Base-by-base conservation (phyloP, 139 green algal genomes). In the Deuterostichococcus epilithicus region DNA sequence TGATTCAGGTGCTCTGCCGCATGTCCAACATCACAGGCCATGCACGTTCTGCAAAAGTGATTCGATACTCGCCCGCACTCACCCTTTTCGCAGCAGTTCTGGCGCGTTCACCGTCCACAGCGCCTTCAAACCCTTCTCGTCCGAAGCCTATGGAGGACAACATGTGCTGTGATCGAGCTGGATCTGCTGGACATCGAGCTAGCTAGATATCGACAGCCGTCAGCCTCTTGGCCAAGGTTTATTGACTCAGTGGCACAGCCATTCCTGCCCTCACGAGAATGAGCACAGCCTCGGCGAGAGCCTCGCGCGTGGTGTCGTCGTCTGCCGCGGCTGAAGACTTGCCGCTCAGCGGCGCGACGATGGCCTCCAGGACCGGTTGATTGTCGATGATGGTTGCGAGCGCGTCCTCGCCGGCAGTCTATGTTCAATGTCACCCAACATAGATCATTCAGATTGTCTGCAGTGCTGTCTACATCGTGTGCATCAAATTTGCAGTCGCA, bases 101-200 rank as follows among this genome's bases (percentile, higher is more conserved):
- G 84, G 84, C 28, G 87, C 91, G n/a, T 88, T 77, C 18, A 83
- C 67, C 42, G 82, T 75, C 91, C 88, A 96, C 44, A 96, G 79
- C n/a, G 71, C 82, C 45, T 87, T 81, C 13, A 88, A 69, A 5
- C 85, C 90, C 18, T 67, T 30, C 10, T 86, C 84, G 47, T 70
- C 71, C 0, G 73, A 73, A 32, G 80, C 74, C 80, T 80, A 28
- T 33, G 59, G 28, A 58, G 37, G 33, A 47, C 18, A 34, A 0
- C 1, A 26, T 76, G 32, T 47, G 5, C 42, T 36, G 45, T 70
- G 32, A 37, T 5, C 25, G 65, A 65, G 18, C 35, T 15, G 23
- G 35, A 38, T 58, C 26, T 18, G 32, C 33, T 33, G 15, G 60
- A 18, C 5, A 13, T 45, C 32, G 13, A 72, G 33, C 44, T 42